Evolutionary conservation across 179 eudicot species (phyloP), one percentile per base, ranked within the genome.

Genomic region (Sideroxylon spinosum): DNA sequence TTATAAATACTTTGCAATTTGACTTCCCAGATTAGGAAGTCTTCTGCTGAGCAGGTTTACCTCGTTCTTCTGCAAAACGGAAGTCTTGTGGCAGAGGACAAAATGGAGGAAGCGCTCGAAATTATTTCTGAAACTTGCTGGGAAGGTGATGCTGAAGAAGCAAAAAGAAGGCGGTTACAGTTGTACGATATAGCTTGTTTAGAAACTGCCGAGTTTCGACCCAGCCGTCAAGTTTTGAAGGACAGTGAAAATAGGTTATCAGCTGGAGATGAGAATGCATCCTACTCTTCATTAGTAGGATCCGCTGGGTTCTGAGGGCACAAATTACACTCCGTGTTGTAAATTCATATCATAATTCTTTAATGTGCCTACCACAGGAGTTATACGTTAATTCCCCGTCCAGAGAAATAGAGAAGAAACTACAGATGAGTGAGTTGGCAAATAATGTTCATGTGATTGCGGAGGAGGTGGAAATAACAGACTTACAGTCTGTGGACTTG

Each of bases 41-140:
- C 91, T 80, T 83, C 90, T 79, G 97, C 98, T 1, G 99, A 96
- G 50, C 97, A 96, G 86, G 97, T 94, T 12, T 94, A 94, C 81
- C 91, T 94, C 19, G 95, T 94, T 74, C 92, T 96, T 23, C 79
- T 90, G 76, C 95, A 92, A 87, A 92, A 89, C 50, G 93, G 78
- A 32, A 74, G 79, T 82, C 86, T 96, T 74, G 77, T 94, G 68
- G 79, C 88, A 7, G 97, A 89, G 57, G 91, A 88, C 75, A 87
- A 90, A 76, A 59, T 86, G 71, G 95, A 94, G 82, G 89, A 87
- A 79, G 95, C 99, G 44, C 83, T 91, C 62, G 98, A 96, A 84
- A 87, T 90, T 76, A 82, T 96, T 65, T 88, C 93, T 0, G 97
- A 96, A 69, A 91, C 92, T 50, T 91, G 95, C 86, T 96, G 99